A percentile compares a stretch with the other conserved stretches of the same genome.
Conservation (phyloP, 208 protist genomes). For the Crithidia expoeki region DNA sequence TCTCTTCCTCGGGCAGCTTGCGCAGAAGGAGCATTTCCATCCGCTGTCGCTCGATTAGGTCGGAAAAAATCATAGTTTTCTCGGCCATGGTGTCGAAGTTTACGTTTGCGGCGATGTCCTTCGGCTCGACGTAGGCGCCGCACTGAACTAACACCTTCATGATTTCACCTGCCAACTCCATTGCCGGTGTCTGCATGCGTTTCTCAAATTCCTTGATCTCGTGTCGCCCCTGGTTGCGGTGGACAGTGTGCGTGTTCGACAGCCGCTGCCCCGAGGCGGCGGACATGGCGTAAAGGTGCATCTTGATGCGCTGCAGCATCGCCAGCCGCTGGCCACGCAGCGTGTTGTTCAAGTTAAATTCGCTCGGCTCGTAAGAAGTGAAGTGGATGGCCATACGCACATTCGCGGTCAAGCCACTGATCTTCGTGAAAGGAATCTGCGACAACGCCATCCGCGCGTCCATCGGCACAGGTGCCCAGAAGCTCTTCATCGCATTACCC, state of each 20-base stretch:
- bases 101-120: slow-evolving; percentile 42
- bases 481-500: slow-evolving; percentile 63
- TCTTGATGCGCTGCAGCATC: slow-evolving; percentile 39
- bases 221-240: slow-evolving; percentile 14
- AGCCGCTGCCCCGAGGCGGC: slow-evolving; percentile 38
- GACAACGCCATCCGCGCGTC: slow-evolving; percentile 47
- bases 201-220: slow-evolving; percentile 43
- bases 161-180: slow-evolving; percentile 47
- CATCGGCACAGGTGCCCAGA: slow-evolving; percentile 55
- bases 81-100: slow-evolving; percentile 46
- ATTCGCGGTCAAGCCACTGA: slow-evolving; percentile 25
- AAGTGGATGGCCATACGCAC: slow-evolving; percentile 33
- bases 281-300: slow-evolving; percentile 47
- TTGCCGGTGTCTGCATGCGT: slow-evolving; percentile 34
- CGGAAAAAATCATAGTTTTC: slow-evolving; percentile 27
- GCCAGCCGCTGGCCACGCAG: slow-evolving; percentile 44
- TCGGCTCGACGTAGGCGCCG: slow-evolving; percentile 35
- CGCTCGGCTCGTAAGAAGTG: slow-evolving; percentile 45
- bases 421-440: slow-evolving; percentile 56
- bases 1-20: slow-evolving; percentile 37
- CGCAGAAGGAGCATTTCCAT: slow-evolving; percentile 42
- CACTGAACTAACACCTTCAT: slow-evolving; percentile 47
- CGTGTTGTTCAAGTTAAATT: slow-evolving; percentile 54
- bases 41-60: slow-evolving; percentile 40
- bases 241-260: slow-evolving; percentile 9